Conservation (phyloP, 176 grass and related monocot genomes). For the Avena atlantica region DNA sequence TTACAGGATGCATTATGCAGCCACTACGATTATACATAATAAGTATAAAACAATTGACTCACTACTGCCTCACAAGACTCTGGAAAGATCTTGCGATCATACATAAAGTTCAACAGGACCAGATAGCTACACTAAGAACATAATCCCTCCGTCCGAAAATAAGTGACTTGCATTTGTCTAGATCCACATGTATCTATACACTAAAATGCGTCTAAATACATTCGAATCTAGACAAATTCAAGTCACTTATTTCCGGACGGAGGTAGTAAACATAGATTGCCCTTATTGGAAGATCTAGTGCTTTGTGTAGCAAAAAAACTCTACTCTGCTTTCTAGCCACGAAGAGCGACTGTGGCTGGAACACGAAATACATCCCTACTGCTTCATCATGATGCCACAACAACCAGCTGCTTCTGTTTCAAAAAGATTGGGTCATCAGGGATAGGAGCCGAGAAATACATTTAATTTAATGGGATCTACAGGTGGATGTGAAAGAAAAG, state of each 20-base stretch:
- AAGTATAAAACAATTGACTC: neutral
- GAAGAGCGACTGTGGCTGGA: neutral
- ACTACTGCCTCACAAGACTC: neutral
- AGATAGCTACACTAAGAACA: conserved; percentile 11
- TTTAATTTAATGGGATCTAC: conserved; percentile 13
- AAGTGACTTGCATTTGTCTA: too few species aligned
- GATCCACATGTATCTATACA: too few species aligned
- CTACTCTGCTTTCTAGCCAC: neutral
- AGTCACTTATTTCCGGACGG: too few species aligned
- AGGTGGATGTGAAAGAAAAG: neutral
- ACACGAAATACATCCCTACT: conserved; percentile 1
- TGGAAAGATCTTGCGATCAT: conserved; percentile 6
- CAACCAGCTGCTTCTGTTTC: conserved; percentile 22
- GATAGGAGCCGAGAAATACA: neutral
- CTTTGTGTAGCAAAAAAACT: conserved; percentile 21
- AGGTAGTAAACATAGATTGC: conserved; percentile 20
- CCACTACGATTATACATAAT: neutral
- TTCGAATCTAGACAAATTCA: too few species aligned
- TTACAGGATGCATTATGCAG: neutral
- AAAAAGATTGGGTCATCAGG: conserved; percentile 30
- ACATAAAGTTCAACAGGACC: neutral
- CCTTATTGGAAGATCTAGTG: neutral
- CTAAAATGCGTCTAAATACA: too few species aligned
- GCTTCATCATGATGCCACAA: neutral
- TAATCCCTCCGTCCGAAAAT: too few species aligned